Percentiles rank a stretch among this genome's conserved stretches.
These are phyloP conservation scores for Pseudotulostoma volvatum DNA, from an alignment of 495 filamentous ascomycete species.

Conservation along the genomic window DNA sequence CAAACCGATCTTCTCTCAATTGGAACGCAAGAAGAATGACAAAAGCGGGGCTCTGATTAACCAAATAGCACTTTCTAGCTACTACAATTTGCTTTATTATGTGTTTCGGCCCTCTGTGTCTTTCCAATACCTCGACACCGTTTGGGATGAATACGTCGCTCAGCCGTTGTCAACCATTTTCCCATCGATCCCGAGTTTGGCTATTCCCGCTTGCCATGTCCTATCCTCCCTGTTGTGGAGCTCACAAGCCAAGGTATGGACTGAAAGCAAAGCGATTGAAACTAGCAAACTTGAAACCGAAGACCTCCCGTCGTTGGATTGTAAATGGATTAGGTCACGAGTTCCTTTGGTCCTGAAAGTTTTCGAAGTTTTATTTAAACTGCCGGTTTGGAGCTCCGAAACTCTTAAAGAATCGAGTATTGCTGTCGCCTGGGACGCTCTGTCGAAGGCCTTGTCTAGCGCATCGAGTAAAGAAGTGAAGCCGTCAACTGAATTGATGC, in stretches of 20 bases:
- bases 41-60: constrained; percentile 40
- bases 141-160: constrained; percentile 64
- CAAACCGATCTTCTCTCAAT: constrained; percentile 50
- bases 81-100: constrained; percentile 76
- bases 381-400: constrained; percentile 36
- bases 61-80: constrained; percentile 45
- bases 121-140: constrained; percentile 45
- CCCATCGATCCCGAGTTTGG: constrained; percentile 16
- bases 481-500: constrained; percentile 64
- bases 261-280: constrained; percentile 48
- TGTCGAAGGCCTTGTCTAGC: constrained; percentile 51
- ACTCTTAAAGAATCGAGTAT: constrained; percentile 26
- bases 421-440: constrained; percentile 47
- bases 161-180: constrained; percentile 26
- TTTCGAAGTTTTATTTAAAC: constrained; percentile 45
- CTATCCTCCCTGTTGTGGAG: constrained; percentile 53
- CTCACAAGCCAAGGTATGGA: constrained; percentile 51
- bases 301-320: constrained; percentile 64
- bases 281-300: constrained; percentile 38
- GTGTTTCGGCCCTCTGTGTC: constrained; percentile 53
- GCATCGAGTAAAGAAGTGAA: constrained; percentile 85
- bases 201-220: constrained; percentile 42
- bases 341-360: constrained; percentile 41
- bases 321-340: constrained; percentile 74
- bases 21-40: constrained; percentile 44